Percentiles rank a stretch among this genome's conserved stretches.
These are phyloP conservation scores for Monilinia polystroma DNA, from an alignment of 2,329 filamentous ascomycete species.

Conservation along the genomic window DNA sequence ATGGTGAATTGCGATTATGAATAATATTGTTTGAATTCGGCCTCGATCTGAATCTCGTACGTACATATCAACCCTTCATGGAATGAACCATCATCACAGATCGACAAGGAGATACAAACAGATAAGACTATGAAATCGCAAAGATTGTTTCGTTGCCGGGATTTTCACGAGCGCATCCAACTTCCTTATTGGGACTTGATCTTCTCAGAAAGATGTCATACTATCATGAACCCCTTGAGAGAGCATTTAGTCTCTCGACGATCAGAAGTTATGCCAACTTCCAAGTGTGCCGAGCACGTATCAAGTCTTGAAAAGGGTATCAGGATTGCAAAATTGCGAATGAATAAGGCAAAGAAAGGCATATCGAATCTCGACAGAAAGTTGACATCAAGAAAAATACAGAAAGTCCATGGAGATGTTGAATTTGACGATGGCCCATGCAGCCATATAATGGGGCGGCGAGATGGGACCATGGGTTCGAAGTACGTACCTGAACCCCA, in stretches of 20 bases:
- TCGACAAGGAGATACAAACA: background rate
- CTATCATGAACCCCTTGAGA: background rate
- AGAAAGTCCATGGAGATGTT: conserved; percentile 2
- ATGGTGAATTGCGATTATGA: background rate
- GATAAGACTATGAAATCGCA: background rate
- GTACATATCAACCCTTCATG: background rate
- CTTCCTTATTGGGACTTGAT: conserved; percentile 14
- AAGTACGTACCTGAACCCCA: conserved; percentile 3
- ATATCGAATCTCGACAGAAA: too few species aligned
- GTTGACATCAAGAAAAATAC: background rate
- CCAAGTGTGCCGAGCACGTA: too few species aligned
- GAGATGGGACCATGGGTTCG: background rate
- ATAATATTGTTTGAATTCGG: background rate
- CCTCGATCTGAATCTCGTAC: conserved; percentile 3
- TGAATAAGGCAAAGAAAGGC: background rate
- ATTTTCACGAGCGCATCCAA: background rate
- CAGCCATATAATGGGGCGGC: conserved; percentile 4
- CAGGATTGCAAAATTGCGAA: background rate
- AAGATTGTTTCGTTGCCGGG: background rate
- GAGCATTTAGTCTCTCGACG: background rate
- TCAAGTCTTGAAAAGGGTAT: background rate
- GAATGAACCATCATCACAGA: background rate
- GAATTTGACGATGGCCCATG: conserved; percentile 12
- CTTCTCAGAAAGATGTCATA: conserved; percentile 1
- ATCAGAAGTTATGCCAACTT: background rate